Evolutionary conservation across 805 yeast species (phyloP), one percentile per base, ranked within the genome.

Genomic region (Suhomyces sp.): DNA sequence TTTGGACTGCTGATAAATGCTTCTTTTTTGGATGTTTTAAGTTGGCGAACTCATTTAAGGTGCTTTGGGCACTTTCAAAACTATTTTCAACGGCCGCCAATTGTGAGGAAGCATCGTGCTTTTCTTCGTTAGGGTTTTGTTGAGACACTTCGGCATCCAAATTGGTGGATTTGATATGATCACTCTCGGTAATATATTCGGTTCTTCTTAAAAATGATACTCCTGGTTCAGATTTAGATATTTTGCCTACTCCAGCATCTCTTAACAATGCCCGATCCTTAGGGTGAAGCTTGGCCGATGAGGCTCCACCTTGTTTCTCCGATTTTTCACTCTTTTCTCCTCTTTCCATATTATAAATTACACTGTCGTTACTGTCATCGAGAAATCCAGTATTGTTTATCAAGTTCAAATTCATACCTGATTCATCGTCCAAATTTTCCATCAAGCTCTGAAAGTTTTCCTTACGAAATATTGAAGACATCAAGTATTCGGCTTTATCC

Each of bases 141-240:
- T 51, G 49, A n/a, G 46, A 43, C 15, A 60, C 65, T 59, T 68
- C 44, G 48, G 63, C 31, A 43, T 69, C 66, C 53, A 66, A 71
- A 57, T 68, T 67, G 49, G 62, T 54, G 46, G 56, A 52, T 47
- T 57, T 54, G 21, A 57, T 61, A 2, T 27, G 58, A 49, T 78
- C 78, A 48, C 82, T 85, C 35, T 87, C 83, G 9, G 96, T 81
- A 53, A 90, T 87, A 66, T 93, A 93, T 65, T 94, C 98, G 0
- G 99, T 93, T 73, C 98, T 84, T 73, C 97, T 85, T 65, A 93
- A 78, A 71, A 93, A 92, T n/a, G 89, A 79, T 12, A 88, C 87
- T 44, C 84, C 78, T 53, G 78, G 78, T 60, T 63, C 80, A 52
- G 65, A 67, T 53, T 75, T 73, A 52, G 71, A 62, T 50, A 73